Evolutionary conservation across 2,329 filamentous ascomycete species (phyloP), one percentile per base, ranked within the genome.

Genomic region (Clarireedia monteithiana): DNA sequence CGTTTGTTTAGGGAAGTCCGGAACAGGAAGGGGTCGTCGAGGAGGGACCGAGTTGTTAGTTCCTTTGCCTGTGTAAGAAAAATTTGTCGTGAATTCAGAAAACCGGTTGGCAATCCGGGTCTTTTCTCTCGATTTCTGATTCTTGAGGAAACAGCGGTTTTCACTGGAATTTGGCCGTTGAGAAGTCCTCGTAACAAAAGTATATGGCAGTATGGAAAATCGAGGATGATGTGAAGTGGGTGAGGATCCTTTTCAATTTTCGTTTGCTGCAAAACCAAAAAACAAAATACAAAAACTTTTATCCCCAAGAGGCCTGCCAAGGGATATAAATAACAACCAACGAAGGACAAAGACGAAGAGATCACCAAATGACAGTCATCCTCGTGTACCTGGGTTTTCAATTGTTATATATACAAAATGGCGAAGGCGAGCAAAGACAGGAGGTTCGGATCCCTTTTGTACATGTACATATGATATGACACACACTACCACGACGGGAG

Each of bases 141-240:
- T 14, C 30, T 12, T 34, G 30, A 34, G 30, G 30, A 34, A 34
- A 34, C 30, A 34, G 30, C 30, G 30, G 30, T 34, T 34, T 64
- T 66, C 65, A 67, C 65, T 62, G 62, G 63, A 56, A 65, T 57
- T 64, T 63, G 63, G 64, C 63, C 59, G 62, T 67, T 63, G 63
- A 63, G 30, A 62, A 58, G 45, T 57, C 55, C 50, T 57, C 47
- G 26, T 50, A 55, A 42, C 10, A 38, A 48, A 20, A 34, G 36
- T 50, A 48, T 44, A 44, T 40, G 26, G 46, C 20, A 50, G 46
- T 50, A 34, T 9, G 30, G 30, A 34, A 34, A 34, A 34, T 34
- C 30, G 30, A 34, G 30, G 9, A 12, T 9, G 30, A 34, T 9
- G 30, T 34, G 30, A 34, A 34, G 30, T 34, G 30, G 30, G 30